phyloP scores from a whole-genome alignment of 345 rosid species.

The Eucalyptus sp. region DNA sequence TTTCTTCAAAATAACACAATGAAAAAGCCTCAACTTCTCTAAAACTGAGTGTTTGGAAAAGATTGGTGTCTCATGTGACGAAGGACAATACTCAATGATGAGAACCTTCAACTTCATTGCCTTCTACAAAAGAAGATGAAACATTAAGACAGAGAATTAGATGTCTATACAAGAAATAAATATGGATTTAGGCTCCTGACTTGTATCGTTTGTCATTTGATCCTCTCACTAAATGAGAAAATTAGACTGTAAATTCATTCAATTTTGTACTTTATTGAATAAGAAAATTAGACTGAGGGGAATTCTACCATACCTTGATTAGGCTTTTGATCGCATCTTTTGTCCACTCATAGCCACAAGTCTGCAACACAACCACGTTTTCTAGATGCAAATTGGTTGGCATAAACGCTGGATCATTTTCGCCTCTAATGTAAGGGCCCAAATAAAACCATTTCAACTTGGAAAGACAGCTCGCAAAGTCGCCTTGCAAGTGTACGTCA shows the following conservation, averaged over 20 bases:
- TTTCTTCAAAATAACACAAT: no score
- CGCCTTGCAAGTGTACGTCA: rapidly evolving
- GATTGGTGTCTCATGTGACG: neutral
- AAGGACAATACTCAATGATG: no score
- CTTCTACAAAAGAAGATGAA: neutral
- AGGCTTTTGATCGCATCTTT: neutral
- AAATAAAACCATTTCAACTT: neutral
- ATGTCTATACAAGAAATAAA: neutral
- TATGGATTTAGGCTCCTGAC: neutral
- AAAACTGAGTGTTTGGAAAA: rapidly evolving
- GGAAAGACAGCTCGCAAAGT: neutral
- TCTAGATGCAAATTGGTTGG: neutral
- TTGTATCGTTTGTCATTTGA: neutral
- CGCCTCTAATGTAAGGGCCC: no score
- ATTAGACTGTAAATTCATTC: neutral
- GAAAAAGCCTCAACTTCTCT: no score
- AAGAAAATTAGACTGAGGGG: neutral
- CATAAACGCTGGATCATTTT: no score
- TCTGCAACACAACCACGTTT: rapidly evolving
- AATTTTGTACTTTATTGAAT: neutral
- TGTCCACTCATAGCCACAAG: rapidly evolving
- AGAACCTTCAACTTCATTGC: neutral
- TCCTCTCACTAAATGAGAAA: neutral
- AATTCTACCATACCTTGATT: neutral
- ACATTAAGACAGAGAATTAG: rapidly evolving